Conservation (phyloP, 1,284 basidiomycete species). For the Boletellus dicymbophilus region DNA sequence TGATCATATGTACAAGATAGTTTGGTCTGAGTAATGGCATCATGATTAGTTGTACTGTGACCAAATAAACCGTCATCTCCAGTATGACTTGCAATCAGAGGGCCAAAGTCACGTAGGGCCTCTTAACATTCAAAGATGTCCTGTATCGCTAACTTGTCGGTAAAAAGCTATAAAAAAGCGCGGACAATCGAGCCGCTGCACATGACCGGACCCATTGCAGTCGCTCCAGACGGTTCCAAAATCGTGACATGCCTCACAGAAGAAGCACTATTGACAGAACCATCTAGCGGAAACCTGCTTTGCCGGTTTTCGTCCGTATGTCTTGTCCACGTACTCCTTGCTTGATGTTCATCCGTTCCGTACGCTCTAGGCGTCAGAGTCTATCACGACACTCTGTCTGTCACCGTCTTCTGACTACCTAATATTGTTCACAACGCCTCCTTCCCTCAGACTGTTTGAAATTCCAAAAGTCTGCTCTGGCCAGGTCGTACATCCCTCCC, state of each 20-base stretch:
- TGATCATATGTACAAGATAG: neutral
- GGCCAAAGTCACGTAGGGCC: conserved; percentile 55
- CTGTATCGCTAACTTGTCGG: conserved; percentile 11
- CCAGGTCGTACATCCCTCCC: conserved; percentile 59
- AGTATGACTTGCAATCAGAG: conserved; percentile 30
- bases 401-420: conserved; percentile 66
- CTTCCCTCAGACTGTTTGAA: conserved; percentile 70
- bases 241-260: conserved; percentile 89
- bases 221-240: conserved; percentile 78
- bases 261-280: conserved; percentile 82
- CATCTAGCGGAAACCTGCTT: conserved; percentile 72
- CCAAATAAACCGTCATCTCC: neutral
- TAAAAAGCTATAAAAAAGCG: conserved; percentile 70
- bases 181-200: conserved; percentile 79
- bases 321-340: conserved; percentile 19
- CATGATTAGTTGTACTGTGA: neutral
- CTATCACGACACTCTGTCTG: conserved; percentile 64
- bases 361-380: conserved; percentile 59
- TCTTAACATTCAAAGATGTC: neutral
- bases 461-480: conserved; percentile 52
- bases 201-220: conserved; percentile 84
- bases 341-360: conserved; percentile 3
- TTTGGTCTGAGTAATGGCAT: neutral
- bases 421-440: conserved; percentile 66
- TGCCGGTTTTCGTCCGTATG: conserved; percentile 83